phyloP scores from a whole-genome alignment of 768 basidiomycete genomes.

The Lentinula sp. region DNA sequence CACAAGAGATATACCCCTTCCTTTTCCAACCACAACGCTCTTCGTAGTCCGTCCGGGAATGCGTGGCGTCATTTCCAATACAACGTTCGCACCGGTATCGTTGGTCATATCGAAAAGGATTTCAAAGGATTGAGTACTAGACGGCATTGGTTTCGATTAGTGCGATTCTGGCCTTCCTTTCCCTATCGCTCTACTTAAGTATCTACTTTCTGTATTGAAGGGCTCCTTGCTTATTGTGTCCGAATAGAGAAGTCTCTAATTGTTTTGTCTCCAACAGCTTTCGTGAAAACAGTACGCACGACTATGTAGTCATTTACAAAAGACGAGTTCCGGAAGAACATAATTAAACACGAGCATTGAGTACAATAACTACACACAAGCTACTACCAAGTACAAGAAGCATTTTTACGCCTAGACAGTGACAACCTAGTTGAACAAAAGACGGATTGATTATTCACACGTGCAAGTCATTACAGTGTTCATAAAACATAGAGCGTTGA shows the following conservation, averaged over 20 bases:
- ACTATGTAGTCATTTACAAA: not conserved
- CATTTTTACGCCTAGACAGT: not conserved
- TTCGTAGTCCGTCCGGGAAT: constrained; percentile 14
- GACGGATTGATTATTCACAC: not conserved
- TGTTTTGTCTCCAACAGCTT: not conserved
- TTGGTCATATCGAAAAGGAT: constrained; percentile 47
- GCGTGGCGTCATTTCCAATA: not conserved
- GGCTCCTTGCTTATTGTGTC: constrained; percentile 13
- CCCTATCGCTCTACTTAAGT: not conserved
- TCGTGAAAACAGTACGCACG: not conserved
- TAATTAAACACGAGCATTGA: not conserved
- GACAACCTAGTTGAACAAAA: not conserved
- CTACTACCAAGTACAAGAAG: too few species aligned
- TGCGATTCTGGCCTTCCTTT: not conserved
- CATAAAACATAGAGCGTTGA: not conserved
- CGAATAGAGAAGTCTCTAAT: constrained; percentile 11
- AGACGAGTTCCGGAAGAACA: not conserved
- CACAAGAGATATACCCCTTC: constrained; percentile 40
- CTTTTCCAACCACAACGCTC: constrained; percentile 29
- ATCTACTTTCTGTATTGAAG: not conserved
- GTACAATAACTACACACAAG: not conserved
- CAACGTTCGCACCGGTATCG: constrained; percentile 23
- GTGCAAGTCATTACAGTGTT: not conserved
- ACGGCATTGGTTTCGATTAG: constrained; percentile 26
- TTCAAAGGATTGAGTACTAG: constrained; percentile 47